Base-by-base conservation (phyloP, 2,329 filamentous ascomycete genomes). In the Coniochaeta ligniaria region DNA sequence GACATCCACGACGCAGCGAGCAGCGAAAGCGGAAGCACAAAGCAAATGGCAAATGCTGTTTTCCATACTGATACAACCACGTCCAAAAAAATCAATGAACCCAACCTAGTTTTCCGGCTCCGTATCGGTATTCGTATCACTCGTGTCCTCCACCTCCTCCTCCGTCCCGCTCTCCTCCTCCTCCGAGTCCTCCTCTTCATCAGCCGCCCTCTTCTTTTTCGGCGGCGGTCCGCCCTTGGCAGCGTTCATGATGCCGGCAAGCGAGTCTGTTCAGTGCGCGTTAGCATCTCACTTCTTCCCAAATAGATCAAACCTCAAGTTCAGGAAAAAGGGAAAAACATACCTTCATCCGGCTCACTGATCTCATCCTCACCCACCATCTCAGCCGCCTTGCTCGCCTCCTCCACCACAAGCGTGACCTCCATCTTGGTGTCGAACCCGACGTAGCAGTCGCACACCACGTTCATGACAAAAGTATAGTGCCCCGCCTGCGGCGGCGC, bases 321-420 rank as follows among this genome's bases (percentile, higher is more conserved):
- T 36, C 28, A 6, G 28, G 28, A 31, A 9, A 31, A 31, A 31
- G 28, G 28, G 28, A 57, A 60, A 47, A 56, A 80, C 88, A 80
- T 82, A 96, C 95, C 95, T 81, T 99, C 95, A 65, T 98, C 95
- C 38, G 96, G 95, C 74, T 99, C 95, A 72, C 91, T 96, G 66
- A 99, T 99, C 62, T 99, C 95, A 69, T 96, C 95, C 66, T 97
- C 92, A 56, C 87, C 90, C 59, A 85, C 84, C 71, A 96, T 87
- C 66, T 89, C 84, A 22, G 85, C 88, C 6, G 91, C 93, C 77
- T 94, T 95, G 74, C 85, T 90, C 36, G 91, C 88, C 68, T 98
- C 93, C 70, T 96, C 92, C 9, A 99, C 92, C 31, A 89, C 84
- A 59, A 99, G 82, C 1, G 90, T 92, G 31, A 96, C 91, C 70